Evolutionary conservation across 768 basidiomycete genomes (phyloP).

Genomic region (Russula earlei): DNA sequence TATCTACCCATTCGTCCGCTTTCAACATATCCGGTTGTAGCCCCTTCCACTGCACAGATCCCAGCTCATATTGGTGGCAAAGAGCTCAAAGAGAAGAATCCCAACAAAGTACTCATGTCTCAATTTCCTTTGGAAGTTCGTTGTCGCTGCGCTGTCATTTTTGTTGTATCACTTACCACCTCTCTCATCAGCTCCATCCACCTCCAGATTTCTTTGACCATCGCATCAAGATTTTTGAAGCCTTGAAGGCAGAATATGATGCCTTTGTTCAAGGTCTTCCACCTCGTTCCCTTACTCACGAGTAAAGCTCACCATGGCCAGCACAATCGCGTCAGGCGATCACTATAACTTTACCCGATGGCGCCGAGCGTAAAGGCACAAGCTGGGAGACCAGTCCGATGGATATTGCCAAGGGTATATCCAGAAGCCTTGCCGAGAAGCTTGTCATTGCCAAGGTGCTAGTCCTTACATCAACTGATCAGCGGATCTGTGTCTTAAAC

Average conservation of each 20-base stretch:
- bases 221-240: constrained; percentile 82
- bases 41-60: constrained; percentile 36
- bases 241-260: constrained; percentile 77
- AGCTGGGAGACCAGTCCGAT: constrained; percentile 95
- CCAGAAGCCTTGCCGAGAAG: constrained; percentile 78
- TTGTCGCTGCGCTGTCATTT: background rate
- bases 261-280: constrained; percentile 62
- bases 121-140: constrained; percentile 57
- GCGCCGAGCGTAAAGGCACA: constrained; percentile 70
- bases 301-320: constrained; percentile 23
- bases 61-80: constrained; percentile 37
- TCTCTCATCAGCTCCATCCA: constrained; percentile 54
- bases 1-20: constrained; percentile 17
- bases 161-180: constrained; percentile 11
- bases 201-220: constrained; percentile 81
- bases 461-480: background rate
- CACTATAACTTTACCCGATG: constrained; percentile 76
- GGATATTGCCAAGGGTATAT: constrained; percentile 80
- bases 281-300: background rate
- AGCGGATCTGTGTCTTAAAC: background rate
- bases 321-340: constrained; percentile 81
- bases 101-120: constrained; percentile 29
- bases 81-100: constrained; percentile 38
- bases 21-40: constrained; percentile 41
- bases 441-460: constrained; percentile 87